phyloP scores from a whole-genome alignment of 768 basidiomycete genomes.

The Psilocybe sp. region DNA sequence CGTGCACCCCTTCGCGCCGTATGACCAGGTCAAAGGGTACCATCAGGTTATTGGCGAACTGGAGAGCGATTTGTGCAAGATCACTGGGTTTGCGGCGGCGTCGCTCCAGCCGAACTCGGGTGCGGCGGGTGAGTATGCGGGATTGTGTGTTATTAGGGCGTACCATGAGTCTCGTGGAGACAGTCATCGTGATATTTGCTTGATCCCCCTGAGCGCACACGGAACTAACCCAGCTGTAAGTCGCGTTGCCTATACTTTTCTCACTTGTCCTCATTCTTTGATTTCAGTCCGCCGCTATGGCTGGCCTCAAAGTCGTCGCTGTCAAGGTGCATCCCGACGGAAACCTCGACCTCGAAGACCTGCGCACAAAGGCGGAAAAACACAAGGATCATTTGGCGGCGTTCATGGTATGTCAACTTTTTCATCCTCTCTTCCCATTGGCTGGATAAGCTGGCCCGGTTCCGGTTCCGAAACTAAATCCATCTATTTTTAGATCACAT shows the following conservation, averaged over 20 bases:
- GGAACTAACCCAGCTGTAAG: constrained; percentile 97
- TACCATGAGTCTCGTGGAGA: constrained; percentile 91
- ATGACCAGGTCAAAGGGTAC: constrained; percentile 89
- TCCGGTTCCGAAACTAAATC: not conserved
- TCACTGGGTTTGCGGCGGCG: constrained; percentile 95
- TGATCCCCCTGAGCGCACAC: constrained; percentile 95
- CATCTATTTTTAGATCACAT: constrained; percentile 69
- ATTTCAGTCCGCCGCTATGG: constrained; percentile 90
- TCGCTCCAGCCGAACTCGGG: constrained; percentile 99
- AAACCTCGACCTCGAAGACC: constrained; percentile 84
- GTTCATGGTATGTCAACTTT: constrained; percentile 70
- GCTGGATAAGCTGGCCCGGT: too few species aligned
- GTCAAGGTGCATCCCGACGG: constrained; percentile 88
- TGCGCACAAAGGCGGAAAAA: constrained; percentile 82
- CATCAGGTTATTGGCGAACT: constrained; percentile 85
- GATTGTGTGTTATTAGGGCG: constrained; percentile 90
- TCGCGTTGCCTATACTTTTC: constrained; percentile 4
- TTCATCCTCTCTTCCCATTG: not conserved
- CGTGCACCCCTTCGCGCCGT: constrained; percentile 92
- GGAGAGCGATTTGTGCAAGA: constrained; percentile 84
- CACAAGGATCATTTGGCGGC: constrained; percentile 91
- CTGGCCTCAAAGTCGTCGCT: constrained; percentile 94
- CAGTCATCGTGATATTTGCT: constrained; percentile 81
- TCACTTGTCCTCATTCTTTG: not conserved
- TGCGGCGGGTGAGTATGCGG: constrained; percentile 96